phyloP scores from a whole-genome alignment of 2,329 filamentous ascomycete genomes.

The Trichophyton equinum region DNA sequence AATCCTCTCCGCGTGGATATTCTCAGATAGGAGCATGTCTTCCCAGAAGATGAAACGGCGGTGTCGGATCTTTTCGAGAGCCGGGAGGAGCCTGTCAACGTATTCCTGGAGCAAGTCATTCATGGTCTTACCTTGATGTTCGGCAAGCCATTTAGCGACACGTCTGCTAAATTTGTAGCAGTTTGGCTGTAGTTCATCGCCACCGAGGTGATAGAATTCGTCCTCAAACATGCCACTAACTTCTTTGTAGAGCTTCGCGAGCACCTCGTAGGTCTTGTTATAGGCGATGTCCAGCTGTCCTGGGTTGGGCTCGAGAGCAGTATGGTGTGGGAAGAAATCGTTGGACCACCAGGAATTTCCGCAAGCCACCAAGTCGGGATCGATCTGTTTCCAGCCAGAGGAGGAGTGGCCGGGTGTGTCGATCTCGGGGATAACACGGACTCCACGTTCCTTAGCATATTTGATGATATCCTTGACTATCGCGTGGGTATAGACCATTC shows the following conservation, averaged over 20 bases:
- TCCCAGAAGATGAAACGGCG: conserved; percentile 48
- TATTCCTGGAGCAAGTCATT: conserved; percentile 43
- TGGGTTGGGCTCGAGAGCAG: conserved; percentile 45
- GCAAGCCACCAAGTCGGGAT: conserved; percentile 45
- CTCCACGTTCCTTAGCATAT: conserved; percentile 42
- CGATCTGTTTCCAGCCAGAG: conserved; percentile 45
- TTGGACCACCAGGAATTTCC: conserved; percentile 49
- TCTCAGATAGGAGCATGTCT: conserved; percentile 35
- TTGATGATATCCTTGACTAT: conserved; percentile 35
- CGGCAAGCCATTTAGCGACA: conserved; percentile 39
- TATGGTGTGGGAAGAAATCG: conserved; percentile 42
- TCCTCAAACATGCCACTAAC: conserved; percentile 40
- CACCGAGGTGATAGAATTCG: conserved; percentile 45
- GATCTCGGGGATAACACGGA: conserved; percentile 50
- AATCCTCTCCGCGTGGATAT: conserved; percentile 35
- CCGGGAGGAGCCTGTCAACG: conserved; percentile 41
- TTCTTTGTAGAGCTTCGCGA: conserved; percentile 43
- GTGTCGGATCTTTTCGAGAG: conserved; percentile 35
- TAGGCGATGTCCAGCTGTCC: conserved; percentile 46
- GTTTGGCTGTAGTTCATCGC: conserved; percentile 42
- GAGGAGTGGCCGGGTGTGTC: conserved; percentile 50
- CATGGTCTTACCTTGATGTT: conserved; percentile 39
- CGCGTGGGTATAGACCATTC: conserved; percentile 35
- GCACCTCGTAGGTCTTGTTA: conserved; percentile 43
- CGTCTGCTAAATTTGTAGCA: conserved; percentile 47